Evolutionary conservation across 2,329 filamentous ascomycete species (phyloP).

Genomic region (Fusarium nematophilum): DNA sequence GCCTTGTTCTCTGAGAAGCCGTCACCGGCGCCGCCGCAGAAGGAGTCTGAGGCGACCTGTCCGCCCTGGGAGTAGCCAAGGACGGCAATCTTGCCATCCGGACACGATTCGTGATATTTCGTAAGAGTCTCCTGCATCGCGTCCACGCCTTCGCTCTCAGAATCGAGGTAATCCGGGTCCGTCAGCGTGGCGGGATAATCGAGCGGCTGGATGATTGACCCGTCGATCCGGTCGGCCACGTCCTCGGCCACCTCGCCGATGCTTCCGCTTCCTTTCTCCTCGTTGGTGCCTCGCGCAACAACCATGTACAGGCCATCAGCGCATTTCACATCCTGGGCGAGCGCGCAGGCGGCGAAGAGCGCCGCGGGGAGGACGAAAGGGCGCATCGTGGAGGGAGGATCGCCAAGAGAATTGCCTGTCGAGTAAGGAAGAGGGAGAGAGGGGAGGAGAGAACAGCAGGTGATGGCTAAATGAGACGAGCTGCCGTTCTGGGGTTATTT

Average conservation of each 20-base stretch:
- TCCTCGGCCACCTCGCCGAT: slow-evolving; percentile 48
- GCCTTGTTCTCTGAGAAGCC: slow-evolving; percentile 43
- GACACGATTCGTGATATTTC: slow-evolving; percentile 50
- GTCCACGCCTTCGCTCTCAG: slow-evolving; percentile 49
- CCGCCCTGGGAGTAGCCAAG: slow-evolving; percentile 58
- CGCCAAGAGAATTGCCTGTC: background rate
- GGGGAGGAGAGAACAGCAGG: background rate
- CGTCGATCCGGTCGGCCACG: slow-evolving; percentile 49
- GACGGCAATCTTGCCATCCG: slow-evolving; percentile 54
- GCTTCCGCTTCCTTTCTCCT: slow-evolving; percentile 49
- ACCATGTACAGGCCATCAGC: slow-evolving; percentile 54
- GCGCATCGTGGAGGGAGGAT: slow-evolving; percentile 32
- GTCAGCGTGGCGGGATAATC: slow-evolving; percentile 53
- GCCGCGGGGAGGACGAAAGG: slow-evolving; percentile 33
- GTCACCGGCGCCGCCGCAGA: slow-evolving; percentile 51
- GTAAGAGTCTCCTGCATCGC: slow-evolving; percentile 47
- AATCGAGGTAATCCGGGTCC: slow-evolving; percentile 48
- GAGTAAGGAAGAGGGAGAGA: background rate
- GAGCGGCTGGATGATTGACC: slow-evolving; percentile 49
- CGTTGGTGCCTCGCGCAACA: slow-evolving; percentile 53
- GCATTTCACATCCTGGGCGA: slow-evolving; percentile 43
- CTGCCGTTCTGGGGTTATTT: slow-evolving; percentile 7
- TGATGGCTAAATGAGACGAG: background rate
- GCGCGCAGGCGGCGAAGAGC: slow-evolving; percentile 38
- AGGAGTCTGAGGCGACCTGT: slow-evolving; percentile 51